Percentiles rank a stretch among this genome's conserved stretches.
Conservation (phyloP, 768 basidiomycete species). For the Russula sp. region DNA sequence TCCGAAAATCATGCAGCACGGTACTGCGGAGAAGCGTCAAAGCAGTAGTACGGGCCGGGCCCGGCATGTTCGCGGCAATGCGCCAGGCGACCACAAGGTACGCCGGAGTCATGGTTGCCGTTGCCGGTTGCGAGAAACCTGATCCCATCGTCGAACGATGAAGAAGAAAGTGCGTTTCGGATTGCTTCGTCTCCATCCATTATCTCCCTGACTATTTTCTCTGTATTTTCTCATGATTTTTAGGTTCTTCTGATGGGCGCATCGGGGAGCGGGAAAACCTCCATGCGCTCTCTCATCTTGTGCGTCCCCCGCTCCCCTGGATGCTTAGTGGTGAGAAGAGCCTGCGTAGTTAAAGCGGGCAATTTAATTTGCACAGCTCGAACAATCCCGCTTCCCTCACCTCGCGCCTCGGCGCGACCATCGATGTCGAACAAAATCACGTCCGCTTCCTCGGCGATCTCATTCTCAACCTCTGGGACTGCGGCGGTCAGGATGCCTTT, state of each 20-base stretch:
- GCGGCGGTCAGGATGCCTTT: slow-evolving; percentile 96
- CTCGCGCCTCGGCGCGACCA: slow-evolving; percentile 88
- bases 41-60: too few relatives aligned
- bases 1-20: neutral
- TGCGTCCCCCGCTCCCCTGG: slow-evolving; percentile 45
- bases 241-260: slow-evolving; percentile 98
- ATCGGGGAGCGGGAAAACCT: slow-evolving; percentile 91
- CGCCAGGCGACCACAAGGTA: neutral
- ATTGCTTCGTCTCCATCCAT: neutral
- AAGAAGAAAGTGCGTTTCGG: slow-evolving; percentile 39
- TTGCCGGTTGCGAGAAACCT: slow-evolving; percentile 1
- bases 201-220: neutral
- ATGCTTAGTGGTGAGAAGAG: slow-evolving; percentile 12
- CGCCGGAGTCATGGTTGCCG: neutral
- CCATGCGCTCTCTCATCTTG: slow-evolving; percentile 99
- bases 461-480: slow-evolving; percentile 97
- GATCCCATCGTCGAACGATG: slow-evolving; percentile 29
- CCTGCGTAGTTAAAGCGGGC: neutral
- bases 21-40: neutral
- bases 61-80: neutral
- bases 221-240: neutral
- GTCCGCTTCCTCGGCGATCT: slow-evolving; percentile 96
- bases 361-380: slow-evolving; percentile 50
- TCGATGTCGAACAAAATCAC: slow-evolving; percentile 97
- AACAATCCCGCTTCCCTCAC: slow-evolving; percentile 94